A percentile compares a stretch with the other conserved stretches of the same genome.
These are phyloP conservation scores for Neoarthrinium moseri DNA, from an alignment of 2,329 filamentous ascomycete genomes.

Conservation along the genomic window DNA sequence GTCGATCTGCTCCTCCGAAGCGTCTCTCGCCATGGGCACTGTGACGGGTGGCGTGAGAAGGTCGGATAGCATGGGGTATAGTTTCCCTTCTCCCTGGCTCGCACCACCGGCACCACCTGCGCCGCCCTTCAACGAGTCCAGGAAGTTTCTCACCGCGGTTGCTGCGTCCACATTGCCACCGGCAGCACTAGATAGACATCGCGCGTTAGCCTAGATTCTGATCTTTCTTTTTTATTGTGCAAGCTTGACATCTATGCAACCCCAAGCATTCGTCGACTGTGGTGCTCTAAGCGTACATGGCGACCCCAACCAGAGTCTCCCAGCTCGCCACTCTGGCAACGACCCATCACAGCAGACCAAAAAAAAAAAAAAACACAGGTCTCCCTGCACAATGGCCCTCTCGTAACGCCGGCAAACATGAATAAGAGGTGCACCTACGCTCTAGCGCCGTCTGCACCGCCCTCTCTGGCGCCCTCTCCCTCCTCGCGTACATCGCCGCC, in stretches of 20 bases:
- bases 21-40: conserved; percentile 68
- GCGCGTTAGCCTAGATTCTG: conserved; percentile 39
- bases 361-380: no score
- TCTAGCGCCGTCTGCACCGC: conserved; percentile 95
- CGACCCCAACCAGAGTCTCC: not conserved
- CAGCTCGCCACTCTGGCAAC: no score
- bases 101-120: conserved; percentile 34
- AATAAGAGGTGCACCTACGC: conserved; percentile 77
- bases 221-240: conserved; percentile 10
- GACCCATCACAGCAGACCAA: no score
- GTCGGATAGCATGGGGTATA: conserved; percentile 83
- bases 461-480: conserved; percentile 83
- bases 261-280: conserved; percentile 3
- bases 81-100: conserved; percentile 51
- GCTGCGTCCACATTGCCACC: conserved; percentile 67
- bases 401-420: conserved; percentile 27
- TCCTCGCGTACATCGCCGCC: conserved; percentile 91
- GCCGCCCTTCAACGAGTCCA: conserved; percentile 72
- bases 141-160: conserved; percentile 80
- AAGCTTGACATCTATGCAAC: conserved; percentile 7
- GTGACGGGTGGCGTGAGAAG: conserved; percentile 78
- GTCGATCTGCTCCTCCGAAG: conserved; percentile 67
- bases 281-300: conserved; percentile 7
- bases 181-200: conserved; percentile 52
- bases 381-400: conserved; percentile 11